phyloP scores from a whole-genome alignment of 768 basidiomycete species.

The Tylopilus felleus region DNA sequence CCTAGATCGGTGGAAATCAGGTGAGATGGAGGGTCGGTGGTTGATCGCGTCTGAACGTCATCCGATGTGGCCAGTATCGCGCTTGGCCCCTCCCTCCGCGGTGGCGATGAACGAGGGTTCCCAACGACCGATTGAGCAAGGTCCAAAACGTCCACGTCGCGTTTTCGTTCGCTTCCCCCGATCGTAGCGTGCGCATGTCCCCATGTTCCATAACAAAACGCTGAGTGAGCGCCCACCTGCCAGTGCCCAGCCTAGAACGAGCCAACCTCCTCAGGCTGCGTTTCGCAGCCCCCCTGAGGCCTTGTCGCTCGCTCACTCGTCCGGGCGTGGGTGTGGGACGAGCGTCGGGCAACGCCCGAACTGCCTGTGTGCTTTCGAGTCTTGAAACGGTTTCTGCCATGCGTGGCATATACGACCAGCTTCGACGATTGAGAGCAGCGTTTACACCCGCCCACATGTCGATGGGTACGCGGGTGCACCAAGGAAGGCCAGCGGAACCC shows the following conservation, averaged over 20 bases:
- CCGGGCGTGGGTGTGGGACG: background rate
- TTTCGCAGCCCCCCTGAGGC: background rate
- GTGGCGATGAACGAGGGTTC: background rate
- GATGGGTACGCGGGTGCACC: background rate
- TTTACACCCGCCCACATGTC: background rate
- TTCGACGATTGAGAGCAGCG: background rate
- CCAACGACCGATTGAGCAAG: background rate
- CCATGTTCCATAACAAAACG: background rate
- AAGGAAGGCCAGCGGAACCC: background rate
- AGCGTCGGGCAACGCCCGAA: background rate
- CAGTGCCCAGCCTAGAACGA: background rate
- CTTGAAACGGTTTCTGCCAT: background rate
- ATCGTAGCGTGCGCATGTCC: background rate
- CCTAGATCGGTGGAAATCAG: background rate
- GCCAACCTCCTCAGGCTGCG: background rate
- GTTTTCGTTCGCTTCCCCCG: background rate
- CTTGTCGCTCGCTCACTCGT: background rate
- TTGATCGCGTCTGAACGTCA: too few relatives aligned
- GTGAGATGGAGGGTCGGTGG: background rate
- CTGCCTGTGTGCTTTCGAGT: background rate
- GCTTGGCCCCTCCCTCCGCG: background rate
- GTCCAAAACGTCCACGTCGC: background rate
- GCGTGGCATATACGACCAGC: background rate
- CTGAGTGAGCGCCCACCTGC: background rate
- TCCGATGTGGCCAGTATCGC: background rate